Evolutionary conservation across 805 yeast genomes (phyloP).

Genomic region (Wickerhamiella hasegawae): DNA sequence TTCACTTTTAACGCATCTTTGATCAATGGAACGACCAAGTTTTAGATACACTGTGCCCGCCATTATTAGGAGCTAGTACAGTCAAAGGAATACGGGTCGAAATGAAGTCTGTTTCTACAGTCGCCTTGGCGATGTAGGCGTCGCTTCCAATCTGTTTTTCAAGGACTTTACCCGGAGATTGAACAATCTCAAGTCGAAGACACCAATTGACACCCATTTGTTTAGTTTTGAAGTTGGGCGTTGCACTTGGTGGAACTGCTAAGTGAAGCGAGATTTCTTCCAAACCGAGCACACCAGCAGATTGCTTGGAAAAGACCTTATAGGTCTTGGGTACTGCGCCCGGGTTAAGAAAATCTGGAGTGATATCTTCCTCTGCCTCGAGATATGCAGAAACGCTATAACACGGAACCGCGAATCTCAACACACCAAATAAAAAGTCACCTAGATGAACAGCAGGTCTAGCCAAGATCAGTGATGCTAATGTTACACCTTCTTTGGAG

Average conservation of each 20-base stretch:
- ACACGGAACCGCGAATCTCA: conserved; percentile 24
- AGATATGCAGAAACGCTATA: conserved; percentile 25
- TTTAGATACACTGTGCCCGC: conserved; percentile 9
- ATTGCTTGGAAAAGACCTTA: conserved; percentile 11
- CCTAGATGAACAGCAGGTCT: conserved; percentile 25
- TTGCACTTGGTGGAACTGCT: conserved; percentile 11
- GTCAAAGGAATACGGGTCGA: conserved; percentile 11
- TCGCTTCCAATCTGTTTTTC: no score
- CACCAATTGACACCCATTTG: conserved; percentile 12
- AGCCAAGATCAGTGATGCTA: conserved; percentile 24
- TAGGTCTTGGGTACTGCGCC: conserved; percentile 5
- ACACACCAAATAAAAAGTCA: conserved; percentile 28
- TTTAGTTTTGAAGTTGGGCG: conserved; percentile 11
- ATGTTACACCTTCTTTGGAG: conserved; percentile 26
- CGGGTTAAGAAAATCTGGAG: conserved; percentile 13
- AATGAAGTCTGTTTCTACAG: not conserved
- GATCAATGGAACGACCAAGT: conserved; percentile 10
- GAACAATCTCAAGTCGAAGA: conserved; percentile 12
- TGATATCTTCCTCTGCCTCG: conserved; percentile 23
- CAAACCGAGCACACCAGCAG: conserved; percentile 8
- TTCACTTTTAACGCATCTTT: no score
- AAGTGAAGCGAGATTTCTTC: conserved; percentile 11
- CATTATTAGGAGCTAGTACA: conserved; percentile 11
- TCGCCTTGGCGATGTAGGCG: not conserved
- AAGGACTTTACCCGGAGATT: no score